Conservation (phyloP, 1,284 basidiomycete species). For the Mycosarcoma mackinlayi region DNA sequence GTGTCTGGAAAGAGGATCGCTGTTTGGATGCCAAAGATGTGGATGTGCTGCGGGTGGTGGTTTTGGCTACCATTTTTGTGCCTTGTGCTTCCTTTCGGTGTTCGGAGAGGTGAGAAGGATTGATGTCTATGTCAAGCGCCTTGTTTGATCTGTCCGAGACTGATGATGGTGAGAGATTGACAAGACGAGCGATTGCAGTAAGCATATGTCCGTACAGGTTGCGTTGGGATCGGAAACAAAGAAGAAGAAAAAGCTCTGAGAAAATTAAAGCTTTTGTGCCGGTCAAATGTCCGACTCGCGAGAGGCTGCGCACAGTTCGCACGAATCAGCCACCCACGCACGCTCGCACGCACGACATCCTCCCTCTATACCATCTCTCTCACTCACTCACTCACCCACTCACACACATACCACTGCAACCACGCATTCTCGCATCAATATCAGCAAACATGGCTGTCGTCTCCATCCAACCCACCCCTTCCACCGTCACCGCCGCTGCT, state of each 20-base stretch:
- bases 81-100: neutral
- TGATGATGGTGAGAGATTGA: neutral
- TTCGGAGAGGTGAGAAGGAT: neutral
- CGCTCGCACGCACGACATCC: constrained; percentile 9
- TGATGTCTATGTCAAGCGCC: no score
- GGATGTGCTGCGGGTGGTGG: neutral
- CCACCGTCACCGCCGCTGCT: neutral
- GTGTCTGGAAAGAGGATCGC: neutral
- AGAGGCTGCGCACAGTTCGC: no score
- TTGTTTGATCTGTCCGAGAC: neutral
- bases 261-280: no score
- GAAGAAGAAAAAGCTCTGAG: no score
- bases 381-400: neutral
- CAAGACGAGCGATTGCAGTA: no score
- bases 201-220: no score
- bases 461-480: neutral
- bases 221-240: no score
- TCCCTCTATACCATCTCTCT: neutral
- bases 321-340: no score
- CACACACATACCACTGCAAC: neutral
- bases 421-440: neutral
- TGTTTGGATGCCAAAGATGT: constrained; percentile 1
- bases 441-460: constrained; percentile 19
- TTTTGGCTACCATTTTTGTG: constrained; percentile 14
- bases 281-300: no score